Conservation (phyloP, 495 filamentous ascomycete genomes). For the Penicillium cosmopolitanum region DNA sequence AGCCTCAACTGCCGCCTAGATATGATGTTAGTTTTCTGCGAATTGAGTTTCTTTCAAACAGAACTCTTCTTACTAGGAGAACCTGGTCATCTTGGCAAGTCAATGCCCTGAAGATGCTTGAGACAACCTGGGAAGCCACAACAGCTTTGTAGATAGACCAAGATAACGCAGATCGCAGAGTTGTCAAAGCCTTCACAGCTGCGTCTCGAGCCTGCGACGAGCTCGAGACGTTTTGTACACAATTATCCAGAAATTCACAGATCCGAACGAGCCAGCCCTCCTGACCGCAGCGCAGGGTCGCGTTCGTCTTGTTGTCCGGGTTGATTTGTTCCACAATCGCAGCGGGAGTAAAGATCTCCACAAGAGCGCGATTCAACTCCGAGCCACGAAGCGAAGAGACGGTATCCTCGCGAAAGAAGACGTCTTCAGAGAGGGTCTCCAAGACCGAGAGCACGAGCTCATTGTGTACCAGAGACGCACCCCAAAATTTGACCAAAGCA, state of each 20-base stretch:
- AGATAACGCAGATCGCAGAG: conserved; percentile 72
- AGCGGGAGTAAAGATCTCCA: conserved; percentile 88
- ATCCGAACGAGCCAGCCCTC: conserved; percentile 88
- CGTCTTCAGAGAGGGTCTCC: conserved; percentile 92
- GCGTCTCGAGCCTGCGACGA: conserved; percentile 63
- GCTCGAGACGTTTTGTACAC: conserved; percentile 65
- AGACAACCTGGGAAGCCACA: conserved; percentile 66
- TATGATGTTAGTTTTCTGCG: not conserved
- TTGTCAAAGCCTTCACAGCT: conserved; percentile 72
- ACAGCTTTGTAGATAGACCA: conserved; percentile 89
- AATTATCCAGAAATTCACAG: conserved; percentile 72
- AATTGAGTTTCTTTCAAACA: not conserved
- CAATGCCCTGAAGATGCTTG: conserved; percentile 73
- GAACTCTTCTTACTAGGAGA: conserved; percentile 61
- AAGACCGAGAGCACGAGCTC: conserved; percentile 80
- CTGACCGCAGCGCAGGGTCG: conserved; percentile 68
- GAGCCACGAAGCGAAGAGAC: conserved; percentile 80
- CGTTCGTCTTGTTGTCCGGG: conserved; percentile 63
- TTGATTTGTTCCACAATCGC: conserved; percentile 73
- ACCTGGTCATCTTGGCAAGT: conserved; percentile 72
- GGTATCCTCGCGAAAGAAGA: conserved; percentile 88
- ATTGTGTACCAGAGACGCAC: conserved; percentile 70
- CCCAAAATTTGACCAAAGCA: conserved; percentile 80
- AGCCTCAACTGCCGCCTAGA: conserved; percentile 79
- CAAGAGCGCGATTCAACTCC: conserved; percentile 81